A percentile compares a stretch with the other conserved stretches of the same genome.
phyloP scores from a whole-genome alignment of 257 asterid species.

The Euphrasia confusa region DNA sequence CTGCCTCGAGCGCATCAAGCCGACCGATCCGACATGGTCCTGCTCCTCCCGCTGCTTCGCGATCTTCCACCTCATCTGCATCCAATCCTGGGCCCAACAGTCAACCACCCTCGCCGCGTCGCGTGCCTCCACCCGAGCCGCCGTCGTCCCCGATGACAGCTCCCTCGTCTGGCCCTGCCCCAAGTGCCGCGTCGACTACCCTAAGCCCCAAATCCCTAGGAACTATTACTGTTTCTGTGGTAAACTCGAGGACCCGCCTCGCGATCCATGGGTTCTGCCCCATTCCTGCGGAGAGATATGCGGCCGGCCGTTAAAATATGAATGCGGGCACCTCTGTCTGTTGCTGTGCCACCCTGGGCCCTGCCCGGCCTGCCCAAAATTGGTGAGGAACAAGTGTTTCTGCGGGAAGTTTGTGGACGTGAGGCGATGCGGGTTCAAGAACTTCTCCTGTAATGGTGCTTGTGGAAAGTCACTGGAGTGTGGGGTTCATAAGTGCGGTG shows the following conservation, averaged over 20 bases:
- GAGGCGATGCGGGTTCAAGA: constrained; percentile 79
- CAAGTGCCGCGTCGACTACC: constrained; percentile 80
- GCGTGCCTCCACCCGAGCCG: constrained; percentile 79
- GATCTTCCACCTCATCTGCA: constrained; percentile 83
- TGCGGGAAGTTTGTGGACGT: constrained; percentile 77
- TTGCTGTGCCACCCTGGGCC: constrained; percentile 91
- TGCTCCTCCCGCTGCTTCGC: constrained; percentile 83
- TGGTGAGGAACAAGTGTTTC: constrained; percentile 59
- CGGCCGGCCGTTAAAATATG: constrained; percentile 54
- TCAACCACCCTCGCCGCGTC: constrained; percentile 66
- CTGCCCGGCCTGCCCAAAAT: constrained; percentile 88
- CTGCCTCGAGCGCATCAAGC: constrained; percentile 85
- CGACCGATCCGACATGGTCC: constrained; percentile 89
- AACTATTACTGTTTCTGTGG: constrained; percentile 75
- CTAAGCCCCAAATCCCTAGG: constrained; percentile 59
- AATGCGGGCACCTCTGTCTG: constrained; percentile 80
- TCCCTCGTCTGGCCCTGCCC: constrained; percentile 88
- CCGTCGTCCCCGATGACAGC: constrained; percentile 37
- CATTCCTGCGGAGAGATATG: constrained; percentile 95
- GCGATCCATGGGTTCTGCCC: constrained; percentile 90
- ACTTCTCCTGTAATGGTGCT: constrained; percentile 54
- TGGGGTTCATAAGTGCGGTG: constrained; percentile 58
- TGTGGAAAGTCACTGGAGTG: constrained; percentile 61
- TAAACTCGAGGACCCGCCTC: constrained; percentile 67
- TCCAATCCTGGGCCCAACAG: constrained; percentile 90